Conservation (phyloP, 2,329 filamentous ascomycete genomes). For the Elsinoe ampelina region DNA sequence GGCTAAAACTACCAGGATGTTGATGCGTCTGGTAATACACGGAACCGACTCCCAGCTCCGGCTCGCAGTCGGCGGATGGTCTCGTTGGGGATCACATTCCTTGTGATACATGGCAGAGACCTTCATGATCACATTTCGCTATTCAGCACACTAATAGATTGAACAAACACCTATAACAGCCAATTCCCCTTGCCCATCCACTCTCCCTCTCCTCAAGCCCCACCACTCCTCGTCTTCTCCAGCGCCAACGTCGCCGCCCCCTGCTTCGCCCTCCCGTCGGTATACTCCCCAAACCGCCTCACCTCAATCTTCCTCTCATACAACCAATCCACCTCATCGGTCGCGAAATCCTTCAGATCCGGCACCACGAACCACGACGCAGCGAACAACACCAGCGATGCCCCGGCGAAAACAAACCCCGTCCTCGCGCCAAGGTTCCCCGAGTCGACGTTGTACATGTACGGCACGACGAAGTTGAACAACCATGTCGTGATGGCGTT, state of each 20-base stretch:
- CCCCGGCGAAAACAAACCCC: constrained; percentile 33
- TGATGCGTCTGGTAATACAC: too few species aligned
- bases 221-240: neutral
- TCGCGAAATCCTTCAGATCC: constrained; percentile 43
- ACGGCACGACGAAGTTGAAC: constrained; percentile 51
- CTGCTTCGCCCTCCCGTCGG: neutral
- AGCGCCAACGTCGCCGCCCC: neutral
- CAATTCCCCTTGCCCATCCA: too few species aligned
- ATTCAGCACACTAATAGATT: too few species aligned
- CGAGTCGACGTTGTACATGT: constrained; percentile 40
- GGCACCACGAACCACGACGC: constrained; percentile 40
- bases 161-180: too few species aligned
- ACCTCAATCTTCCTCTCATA: constrained; percentile 18
- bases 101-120: too few species aligned
- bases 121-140: too few species aligned
- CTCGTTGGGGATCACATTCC: too few species aligned
- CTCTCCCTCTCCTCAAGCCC: neutral
- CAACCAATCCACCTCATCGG: constrained; percentile 41
- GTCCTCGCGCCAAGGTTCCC: constrained; percentile 34
- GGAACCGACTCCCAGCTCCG: too few species aligned
- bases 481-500: constrained; percentile 37
- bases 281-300: neutral
- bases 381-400: constrained; percentile 25
- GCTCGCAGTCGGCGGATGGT: too few species aligned
- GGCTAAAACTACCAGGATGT: too few species aligned